These are phyloP conservation scores for Hypomyces perniciosus DNA, from an alignment of 2,329 filamentous ascomycete species.

Conservation along the genomic window DNA sequence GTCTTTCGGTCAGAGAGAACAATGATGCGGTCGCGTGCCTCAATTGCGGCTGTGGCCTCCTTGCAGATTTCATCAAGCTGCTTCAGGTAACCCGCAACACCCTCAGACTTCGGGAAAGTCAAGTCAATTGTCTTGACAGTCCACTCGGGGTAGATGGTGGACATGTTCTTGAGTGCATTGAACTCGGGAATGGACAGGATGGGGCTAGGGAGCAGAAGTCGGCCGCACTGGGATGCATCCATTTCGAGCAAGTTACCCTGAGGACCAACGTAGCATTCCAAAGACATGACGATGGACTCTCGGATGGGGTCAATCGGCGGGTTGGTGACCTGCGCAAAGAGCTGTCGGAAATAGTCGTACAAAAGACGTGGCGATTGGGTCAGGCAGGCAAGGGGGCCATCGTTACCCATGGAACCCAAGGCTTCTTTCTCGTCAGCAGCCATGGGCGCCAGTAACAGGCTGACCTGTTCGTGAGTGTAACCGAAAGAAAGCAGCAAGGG, in stretches of 20 bases:
- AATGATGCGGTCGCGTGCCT: slow-evolving; percentile 77
- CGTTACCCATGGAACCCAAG: slow-evolving; percentile 95
- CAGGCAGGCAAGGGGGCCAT: slow-evolving; percentile 85
- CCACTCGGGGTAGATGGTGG: slow-evolving; percentile 68
- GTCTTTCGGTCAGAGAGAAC: slow-evolving; percentile 85
- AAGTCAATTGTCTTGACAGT: slow-evolving; percentile 86
- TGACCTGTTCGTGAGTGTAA: slow-evolving; percentile 94
- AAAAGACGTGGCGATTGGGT: slow-evolving; percentile 83
- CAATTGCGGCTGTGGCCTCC: slow-evolving; percentile 75
- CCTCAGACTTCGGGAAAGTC: slow-evolving; percentile 83
- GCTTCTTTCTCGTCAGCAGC: slow-evolving; percentile 96
- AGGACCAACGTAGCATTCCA: slow-evolving; percentile 92
- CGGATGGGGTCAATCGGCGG: slow-evolving; percentile 95
- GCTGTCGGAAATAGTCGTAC: slow-evolving; percentile 95
- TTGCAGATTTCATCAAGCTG: slow-evolving; percentile 86
- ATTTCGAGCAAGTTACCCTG: slow-evolving; percentile 95
- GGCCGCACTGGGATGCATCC: slow-evolving; percentile 80
- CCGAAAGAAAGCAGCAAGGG: slow-evolving; percentile 79
- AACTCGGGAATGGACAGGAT: slow-evolving; percentile 87
- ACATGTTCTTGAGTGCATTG: slow-evolving; percentile 77
- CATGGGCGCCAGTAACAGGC: slow-evolving; percentile 87
- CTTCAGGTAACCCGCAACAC: slow-evolving; percentile 75
- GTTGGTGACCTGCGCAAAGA: slow-evolving; percentile 97
- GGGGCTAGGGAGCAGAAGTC: slow-evolving; percentile 80
- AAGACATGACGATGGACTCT: slow-evolving; percentile 96